Percentiles rank a stretch among this genome's conserved stretches.
phyloP scores from a whole-genome alignment of 2,329 filamentous ascomycete species.

The Sphaerostilbella broomeana region DNA sequence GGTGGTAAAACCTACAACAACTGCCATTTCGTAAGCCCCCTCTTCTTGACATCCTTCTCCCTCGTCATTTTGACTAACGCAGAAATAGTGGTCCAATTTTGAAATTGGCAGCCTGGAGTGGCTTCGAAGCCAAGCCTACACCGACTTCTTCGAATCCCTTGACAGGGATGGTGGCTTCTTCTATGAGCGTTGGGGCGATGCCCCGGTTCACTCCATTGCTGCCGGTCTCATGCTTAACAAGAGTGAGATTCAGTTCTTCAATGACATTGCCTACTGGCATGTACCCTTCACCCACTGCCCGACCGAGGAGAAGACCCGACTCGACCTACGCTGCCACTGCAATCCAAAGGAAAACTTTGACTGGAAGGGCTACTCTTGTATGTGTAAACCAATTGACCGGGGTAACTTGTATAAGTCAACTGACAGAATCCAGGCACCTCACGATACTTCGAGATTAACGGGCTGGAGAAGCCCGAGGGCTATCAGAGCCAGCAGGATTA shows the following conservation, averaged over 20 bases:
- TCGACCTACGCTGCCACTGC: slow-evolving; percentile 87
- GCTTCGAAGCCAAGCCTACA: slow-evolving; percentile 82
- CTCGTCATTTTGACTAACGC: slow-evolving; percentile 15
- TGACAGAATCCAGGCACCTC: slow-evolving; percentile 48
- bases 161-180: slow-evolving; percentile 95
- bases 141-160: slow-evolving; percentile 83
- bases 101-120: slow-evolving; percentile 92
- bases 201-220: slow-evolving; percentile 95
- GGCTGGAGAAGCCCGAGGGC: slow-evolving; percentile 74
- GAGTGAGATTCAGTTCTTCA: slow-evolving; percentile 95
- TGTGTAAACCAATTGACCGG: slow-evolving; percentile 27
- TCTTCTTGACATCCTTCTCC: neutral
- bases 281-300: slow-evolving; percentile 98
- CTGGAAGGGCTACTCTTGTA: slow-evolving; percentile 98
- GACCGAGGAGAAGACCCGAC: slow-evolving; percentile 74
- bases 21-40: slow-evolving; percentile 77
- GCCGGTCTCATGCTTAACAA: slow-evolving; percentile 82
- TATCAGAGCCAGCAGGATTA: slow-evolving; percentile 64
- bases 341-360: slow-evolving; percentile 97
- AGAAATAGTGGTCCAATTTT: slow-evolving; percentile 88
- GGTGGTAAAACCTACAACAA: slow-evolving; percentile 89
- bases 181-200: slow-evolving; percentile 97
- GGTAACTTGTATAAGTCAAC: neutral
- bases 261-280: slow-evolving; percentile 97
- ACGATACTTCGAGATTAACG: slow-evolving; percentile 77